These are phyloP conservation scores for Pichia sp. DNA, from an alignment of 1,139 yeast genomes.

Conservation along the genomic window DNA sequence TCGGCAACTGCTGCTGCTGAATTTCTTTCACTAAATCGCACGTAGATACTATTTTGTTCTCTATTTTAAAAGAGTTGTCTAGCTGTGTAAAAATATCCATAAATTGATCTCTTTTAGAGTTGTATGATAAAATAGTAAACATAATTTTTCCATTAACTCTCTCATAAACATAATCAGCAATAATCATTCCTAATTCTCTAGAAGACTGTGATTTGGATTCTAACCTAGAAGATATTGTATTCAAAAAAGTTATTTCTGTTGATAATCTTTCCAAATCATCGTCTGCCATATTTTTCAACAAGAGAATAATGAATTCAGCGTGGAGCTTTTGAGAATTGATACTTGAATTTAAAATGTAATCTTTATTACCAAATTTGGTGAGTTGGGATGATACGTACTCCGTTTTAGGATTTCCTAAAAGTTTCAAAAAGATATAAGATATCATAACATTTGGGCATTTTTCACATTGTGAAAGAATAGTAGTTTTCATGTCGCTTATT, in stretches of 20 bases:
- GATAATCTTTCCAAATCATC: conserved; percentile 20
- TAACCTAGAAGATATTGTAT: conserved; percentile 29
- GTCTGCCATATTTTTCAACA: conserved; percentile 11
- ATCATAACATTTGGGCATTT: conserved; percentile 2
- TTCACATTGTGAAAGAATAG: conserved; percentile 5
- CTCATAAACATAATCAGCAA: conserved; percentile 29
- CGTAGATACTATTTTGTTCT: conserved; percentile 9
- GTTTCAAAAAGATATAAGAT: conserved; percentile 12
- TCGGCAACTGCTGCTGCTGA: no score
- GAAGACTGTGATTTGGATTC: conserved; percentile 26
- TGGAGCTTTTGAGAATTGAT: conserved; percentile 7
- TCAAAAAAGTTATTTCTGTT: conserved; percentile 22
- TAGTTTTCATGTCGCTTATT: neutral
- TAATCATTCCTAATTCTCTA: conserved; percentile 31
- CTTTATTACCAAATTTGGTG: conserved; percentile 15
- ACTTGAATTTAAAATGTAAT: conserved; percentile 12
- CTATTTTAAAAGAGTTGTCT: neutral
- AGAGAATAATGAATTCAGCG: conserved; percentile 21
- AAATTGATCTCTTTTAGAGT: conserved; percentile 12
- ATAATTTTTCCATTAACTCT: conserved; percentile 23
- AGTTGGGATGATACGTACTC: conserved; percentile 5
- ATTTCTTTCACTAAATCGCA: neutral
- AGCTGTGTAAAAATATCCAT: conserved; percentile 11
- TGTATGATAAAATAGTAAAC: conserved; percentile 26
- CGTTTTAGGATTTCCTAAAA: neutral